Conservation (phyloP, 2,329 filamentous ascomycete species). For the Alternaria ventricosa region DNA sequence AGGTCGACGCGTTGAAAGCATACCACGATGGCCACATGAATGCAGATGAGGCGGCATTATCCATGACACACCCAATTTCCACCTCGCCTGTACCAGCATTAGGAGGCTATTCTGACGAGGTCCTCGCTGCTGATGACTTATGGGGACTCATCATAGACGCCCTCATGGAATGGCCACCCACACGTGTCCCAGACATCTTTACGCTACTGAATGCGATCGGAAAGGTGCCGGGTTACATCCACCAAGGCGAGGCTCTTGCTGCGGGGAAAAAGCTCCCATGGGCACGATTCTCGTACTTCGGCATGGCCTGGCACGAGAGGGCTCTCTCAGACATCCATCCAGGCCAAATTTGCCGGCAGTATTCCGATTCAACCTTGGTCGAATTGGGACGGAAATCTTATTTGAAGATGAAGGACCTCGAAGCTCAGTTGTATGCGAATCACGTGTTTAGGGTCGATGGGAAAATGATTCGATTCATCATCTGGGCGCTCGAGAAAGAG, state of each 20-base stretch:
- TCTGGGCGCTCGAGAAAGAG: background rate
- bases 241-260: background rate
- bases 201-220: background rate
- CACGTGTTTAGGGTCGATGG: background rate
- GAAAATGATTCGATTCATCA: background rate
- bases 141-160: background rate
- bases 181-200: background rate
- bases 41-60: background rate
- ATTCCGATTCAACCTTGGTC: background rate
- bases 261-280: background rate
- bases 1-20: background rate
- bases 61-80: background rate
- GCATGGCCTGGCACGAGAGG: background rate
- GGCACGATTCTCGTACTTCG: background rate
- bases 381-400: background rate
- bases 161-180: background rate
- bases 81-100: background rate
- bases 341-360: background rate
- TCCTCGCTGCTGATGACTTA: background rate
- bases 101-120: background rate
- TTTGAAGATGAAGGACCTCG: background rate
- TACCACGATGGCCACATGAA: background rate
- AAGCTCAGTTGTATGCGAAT: background rate
- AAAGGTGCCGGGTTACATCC: background rate
- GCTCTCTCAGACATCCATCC: background rate